phyloP scores from a whole-genome alignment of 768 basidiomycete species.

The Lentinus brumalis region DNA sequence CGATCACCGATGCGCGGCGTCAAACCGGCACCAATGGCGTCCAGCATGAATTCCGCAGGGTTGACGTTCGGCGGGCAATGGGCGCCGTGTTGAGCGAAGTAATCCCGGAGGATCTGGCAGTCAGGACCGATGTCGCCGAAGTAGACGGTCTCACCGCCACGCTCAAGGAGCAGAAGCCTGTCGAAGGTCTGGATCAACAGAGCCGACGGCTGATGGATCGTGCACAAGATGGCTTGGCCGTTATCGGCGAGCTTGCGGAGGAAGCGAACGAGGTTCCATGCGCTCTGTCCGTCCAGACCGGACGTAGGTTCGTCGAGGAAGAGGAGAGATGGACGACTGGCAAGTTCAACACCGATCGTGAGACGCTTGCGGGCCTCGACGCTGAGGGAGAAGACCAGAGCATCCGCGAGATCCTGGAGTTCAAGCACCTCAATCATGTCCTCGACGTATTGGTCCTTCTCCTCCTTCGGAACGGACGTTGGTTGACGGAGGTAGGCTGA shows the following conservation, averaged over 20 bases:
- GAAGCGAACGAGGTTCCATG: slow-evolving; percentile 84
- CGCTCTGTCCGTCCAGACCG: slow-evolving; percentile 63
- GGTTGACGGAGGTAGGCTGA: slow-evolving; percentile 86
- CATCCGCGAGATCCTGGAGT: slow-evolving; percentile 82
- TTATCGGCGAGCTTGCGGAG: slow-evolving; percentile 79
- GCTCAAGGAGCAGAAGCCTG: slow-evolving; percentile 64
- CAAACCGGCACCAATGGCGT: slow-evolving; percentile 86
- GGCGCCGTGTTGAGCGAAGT: slow-evolving; percentile 78
- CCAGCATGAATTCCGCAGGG: slow-evolving; percentile 75
- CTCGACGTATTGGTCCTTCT: slow-evolving; percentile 80
- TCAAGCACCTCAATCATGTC: slow-evolving; percentile 85
- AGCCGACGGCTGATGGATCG: slow-evolving; percentile 87
- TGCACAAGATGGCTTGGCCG: slow-evolving; percentile 89
- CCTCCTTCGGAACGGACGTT: slow-evolving; percentile 59
- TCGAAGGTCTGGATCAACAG: slow-evolving; percentile 88
- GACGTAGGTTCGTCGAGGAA: slow-evolving; percentile 64
- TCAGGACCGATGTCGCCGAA: slow-evolving; percentile 86
- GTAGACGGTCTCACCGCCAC: slow-evolving; percentile 91
- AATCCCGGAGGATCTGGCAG: slow-evolving; percentile 65
- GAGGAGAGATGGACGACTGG: slow-evolving; percentile 80
- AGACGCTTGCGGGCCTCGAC: slow-evolving; percentile 80
- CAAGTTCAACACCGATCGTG: slow-evolving; percentile 90
- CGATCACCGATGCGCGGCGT: slow-evolving; percentile 69
- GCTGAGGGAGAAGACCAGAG: slow-evolving; percentile 69
- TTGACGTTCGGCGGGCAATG: slow-evolving; percentile 76